Evolutionary conservation across 352 stramenopile genomes (phyloP), one percentile per base, ranked within the genome.

Genomic region (Phytopythium mirpurense): DNA sequence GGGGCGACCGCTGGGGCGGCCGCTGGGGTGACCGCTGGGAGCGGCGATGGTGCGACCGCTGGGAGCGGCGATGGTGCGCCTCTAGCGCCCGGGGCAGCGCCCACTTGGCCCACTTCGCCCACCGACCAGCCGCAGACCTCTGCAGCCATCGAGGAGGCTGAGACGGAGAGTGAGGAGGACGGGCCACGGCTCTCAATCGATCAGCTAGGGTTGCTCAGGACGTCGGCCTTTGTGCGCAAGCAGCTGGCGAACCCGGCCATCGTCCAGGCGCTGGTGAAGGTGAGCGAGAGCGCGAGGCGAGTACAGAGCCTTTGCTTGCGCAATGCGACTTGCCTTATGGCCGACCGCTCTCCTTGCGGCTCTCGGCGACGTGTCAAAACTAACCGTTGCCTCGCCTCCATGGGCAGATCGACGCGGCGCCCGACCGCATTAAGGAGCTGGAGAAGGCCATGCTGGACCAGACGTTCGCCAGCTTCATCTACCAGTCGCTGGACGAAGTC

Each of bases 381-480:
- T n/a, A n/a, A n/a, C n/a, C n/a, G n/a, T n/a, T n/a, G n/a, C n/a
- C 11, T 31, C 48, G 24, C 60, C 53, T 49, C 29, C 34, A 9
- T 54, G 31, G 21, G 41, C 57, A 93, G 83, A 80, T 93, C 52
- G 75, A 92, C 43, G 66, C 59, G 5, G 83, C 73, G 48, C 55
- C 59, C 23, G 60, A 92, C 44, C 78, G 83, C 43, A 76, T 87
- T 61, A 88, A 88, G 48, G 67, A 78, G 26, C 62, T 93, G 37
- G 78, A 93, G 66, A 90, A 86, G 54, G 81, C 83, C 34, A 62
- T 93, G 38, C 62, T 90, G 12, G 70, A 90, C 51, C 69, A 72
- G 0, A 60, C 59, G 8, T 93, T 93, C 51, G 74, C 83, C 34
- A 78, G 63, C 53, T 90, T 93, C 60, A 88, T 93, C 69, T 90